A percentile compares a stretch with the other conserved stretches of the same genome.
phyloP scores from a whole-genome alignment of 2,329 filamentous ascomycete genomes.

The Alternaria infectoria region DNA sequence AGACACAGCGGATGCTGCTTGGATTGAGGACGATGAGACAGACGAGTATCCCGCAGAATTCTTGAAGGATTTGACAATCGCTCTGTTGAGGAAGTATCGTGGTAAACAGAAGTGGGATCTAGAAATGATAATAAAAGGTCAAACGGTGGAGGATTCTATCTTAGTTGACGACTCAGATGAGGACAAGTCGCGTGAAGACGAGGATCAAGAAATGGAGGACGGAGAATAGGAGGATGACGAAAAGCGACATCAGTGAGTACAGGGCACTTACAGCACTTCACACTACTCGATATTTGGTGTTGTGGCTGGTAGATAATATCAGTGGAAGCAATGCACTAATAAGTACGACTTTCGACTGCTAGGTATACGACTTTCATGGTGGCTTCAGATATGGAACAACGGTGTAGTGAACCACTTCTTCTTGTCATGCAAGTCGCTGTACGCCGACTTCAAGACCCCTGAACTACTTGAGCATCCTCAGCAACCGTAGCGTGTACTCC shows the following conservation, averaged over 20 bases:
- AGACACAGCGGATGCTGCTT: background rate
- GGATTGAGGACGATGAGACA: background rate
- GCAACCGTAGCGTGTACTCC: background rate
- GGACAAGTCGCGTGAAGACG: background rate
- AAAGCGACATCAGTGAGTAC: background rate
- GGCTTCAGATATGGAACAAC: background rate
- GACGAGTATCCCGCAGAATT: background rate
- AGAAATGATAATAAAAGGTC: background rate
- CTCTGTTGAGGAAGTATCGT: background rate
- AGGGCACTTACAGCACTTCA: background rate
- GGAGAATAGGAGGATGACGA: background rate
- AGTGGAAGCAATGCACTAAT: background rate
- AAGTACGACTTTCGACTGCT: background rate
- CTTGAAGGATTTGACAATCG: background rate
- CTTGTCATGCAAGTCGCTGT: background rate
- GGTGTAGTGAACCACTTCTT: background rate
- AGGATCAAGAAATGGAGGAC: background rate
- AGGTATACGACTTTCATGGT: background rate
- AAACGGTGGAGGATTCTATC: background rate
- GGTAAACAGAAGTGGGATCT: background rate
- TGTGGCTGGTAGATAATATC: background rate
- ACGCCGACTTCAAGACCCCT: background rate
- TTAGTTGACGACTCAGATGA: background rate
- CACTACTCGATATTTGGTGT: background rate
- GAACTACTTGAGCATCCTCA: background rate